Evolutionary conservation across 805 yeast genomes (phyloP).

Genomic region (Candida maris): DNA sequence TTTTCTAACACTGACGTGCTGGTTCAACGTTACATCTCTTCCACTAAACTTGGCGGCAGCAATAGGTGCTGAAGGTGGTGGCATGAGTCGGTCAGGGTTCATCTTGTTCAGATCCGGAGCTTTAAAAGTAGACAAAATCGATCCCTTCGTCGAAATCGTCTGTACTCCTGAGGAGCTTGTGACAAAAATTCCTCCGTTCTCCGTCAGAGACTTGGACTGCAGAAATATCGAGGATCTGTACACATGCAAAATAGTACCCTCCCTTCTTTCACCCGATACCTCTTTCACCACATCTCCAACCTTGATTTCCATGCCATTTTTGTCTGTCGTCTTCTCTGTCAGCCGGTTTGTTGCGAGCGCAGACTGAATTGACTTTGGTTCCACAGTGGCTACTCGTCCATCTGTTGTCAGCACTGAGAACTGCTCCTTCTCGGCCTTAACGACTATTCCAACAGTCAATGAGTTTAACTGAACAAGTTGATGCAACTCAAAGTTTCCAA

Average conservation of each 20-base stretch:
- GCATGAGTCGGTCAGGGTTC: slow-evolving; percentile 72
- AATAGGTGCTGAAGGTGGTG: slow-evolving; percentile 58
- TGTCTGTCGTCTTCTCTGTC: slow-evolving; percentile 82
- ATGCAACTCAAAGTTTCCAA: slow-evolving; percentile 79
- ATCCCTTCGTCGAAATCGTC: slow-evolving; percentile 82
- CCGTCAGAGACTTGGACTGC: slow-evolving; percentile 72
- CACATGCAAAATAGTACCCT: slow-evolving; percentile 84
- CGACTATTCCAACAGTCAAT: slow-evolving; percentile 81
- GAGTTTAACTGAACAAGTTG: slow-evolving; percentile 88
- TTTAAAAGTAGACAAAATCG: slow-evolving; percentile 48
- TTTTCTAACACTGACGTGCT: slow-evolving; percentile 78
- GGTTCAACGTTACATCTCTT: slow-evolving; percentile 76
- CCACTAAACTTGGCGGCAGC: slow-evolving; percentile 57
- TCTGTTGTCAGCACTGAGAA: slow-evolving; percentile 78
- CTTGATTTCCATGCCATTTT: slow-evolving; percentile 76
- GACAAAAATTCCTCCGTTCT: slow-evolving; percentile 90
- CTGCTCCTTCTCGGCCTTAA: slow-evolving; percentile 84
- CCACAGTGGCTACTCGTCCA: slow-evolving; percentile 67
- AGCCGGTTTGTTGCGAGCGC: slow-evolving; percentile 62
- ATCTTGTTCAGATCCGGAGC: slow-evolving; percentile 72
- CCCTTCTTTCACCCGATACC: slow-evolving; percentile 74
- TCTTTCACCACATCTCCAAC: slow-evolving; percentile 95
- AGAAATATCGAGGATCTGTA: slow-evolving; percentile 77
- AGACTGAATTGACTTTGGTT: slow-evolving; percentile 79
- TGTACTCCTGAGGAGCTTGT: slow-evolving; percentile 70